Evolutionary conservation across 2,329 filamentous ascomycete genomes (phyloP).

Genomic region (Ophiosphaerella narmari): DNA sequence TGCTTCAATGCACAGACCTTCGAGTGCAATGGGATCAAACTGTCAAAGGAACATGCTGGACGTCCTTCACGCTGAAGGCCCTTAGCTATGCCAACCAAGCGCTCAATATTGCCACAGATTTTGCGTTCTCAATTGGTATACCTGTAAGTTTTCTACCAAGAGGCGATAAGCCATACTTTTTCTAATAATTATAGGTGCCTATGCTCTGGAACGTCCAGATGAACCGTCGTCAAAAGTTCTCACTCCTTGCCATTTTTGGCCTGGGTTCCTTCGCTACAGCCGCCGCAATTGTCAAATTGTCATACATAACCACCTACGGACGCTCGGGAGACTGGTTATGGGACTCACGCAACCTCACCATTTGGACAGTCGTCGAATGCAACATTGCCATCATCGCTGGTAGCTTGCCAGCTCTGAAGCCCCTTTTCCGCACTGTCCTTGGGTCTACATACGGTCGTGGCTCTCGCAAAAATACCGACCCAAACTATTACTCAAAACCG

Average conservation of each 20-base stretch:
- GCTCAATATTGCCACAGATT: conserved; percentile 49
- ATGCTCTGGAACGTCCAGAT: conserved; percentile 44
- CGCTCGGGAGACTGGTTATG: conserved; percentile 44
- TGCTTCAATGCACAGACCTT: conserved; percentile 56
- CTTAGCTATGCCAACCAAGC: conserved; percentile 54
- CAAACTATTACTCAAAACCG: conserved; percentile 16
- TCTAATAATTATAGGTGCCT: conserved; percentile 21
- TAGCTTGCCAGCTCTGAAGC: conserved; percentile 51
- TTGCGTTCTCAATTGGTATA: conserved; percentile 50
- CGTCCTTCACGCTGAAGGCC: conserved; percentile 43
- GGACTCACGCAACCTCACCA: conserved; percentile 54
- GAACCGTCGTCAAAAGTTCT: conserved; percentile 48
- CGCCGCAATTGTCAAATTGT: conserved; percentile 49
- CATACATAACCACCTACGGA: conserved; percentile 44
- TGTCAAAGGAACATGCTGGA: conserved; percentile 51
- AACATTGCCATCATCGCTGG: conserved; percentile 52
- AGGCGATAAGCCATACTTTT: not conserved
- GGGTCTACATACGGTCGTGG: conserved; percentile 37
- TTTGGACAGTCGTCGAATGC: conserved; percentile 53
- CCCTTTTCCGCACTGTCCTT: conserved; percentile 47
- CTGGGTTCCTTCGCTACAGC: conserved; percentile 53
- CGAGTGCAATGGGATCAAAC: conserved; percentile 52
- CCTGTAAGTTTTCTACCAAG: conserved; percentile 18
- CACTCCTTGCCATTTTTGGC: conserved; percentile 49
- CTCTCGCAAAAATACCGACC: conserved; percentile 13